Evolutionary conservation across 2,329 filamentous ascomycete genomes (phyloP).

Genomic region (Pseudogymnoascus destructans): DNA sequence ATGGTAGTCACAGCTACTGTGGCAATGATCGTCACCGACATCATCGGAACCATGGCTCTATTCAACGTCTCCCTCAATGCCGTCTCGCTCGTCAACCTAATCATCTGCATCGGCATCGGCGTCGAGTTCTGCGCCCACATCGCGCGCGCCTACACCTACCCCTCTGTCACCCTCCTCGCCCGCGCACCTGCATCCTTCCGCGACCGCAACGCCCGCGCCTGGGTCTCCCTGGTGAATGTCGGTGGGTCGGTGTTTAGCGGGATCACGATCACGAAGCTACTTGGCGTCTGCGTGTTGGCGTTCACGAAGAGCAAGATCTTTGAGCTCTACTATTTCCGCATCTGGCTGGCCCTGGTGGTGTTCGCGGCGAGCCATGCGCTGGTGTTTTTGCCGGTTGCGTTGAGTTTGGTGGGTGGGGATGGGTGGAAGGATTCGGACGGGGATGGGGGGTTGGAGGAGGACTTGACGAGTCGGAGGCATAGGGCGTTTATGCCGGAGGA

Average conservation of each 20-base stretch:
- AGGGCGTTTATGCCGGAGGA: slow-evolving; percentile 64
- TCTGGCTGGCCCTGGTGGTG: slow-evolving; percentile 84
- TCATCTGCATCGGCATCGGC: slow-evolving; percentile 92
- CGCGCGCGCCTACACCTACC: slow-evolving; percentile 91
- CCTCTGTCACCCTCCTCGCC: slow-evolving; percentile 69
- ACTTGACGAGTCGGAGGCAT: slow-evolving; percentile 68
- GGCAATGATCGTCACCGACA: slow-evolving; percentile 84
- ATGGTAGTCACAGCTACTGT: slow-evolving; percentile 76
- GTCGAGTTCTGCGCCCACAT: slow-evolving; percentile 98
- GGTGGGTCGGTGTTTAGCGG: slow-evolving; percentile 90
- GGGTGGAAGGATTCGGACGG: slow-evolving; percentile 74
- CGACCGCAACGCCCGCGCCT: slow-evolving; percentile 72
- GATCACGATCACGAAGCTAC: slow-evolving; percentile 88
- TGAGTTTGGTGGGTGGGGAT: slow-evolving; percentile 74
- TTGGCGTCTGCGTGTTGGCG: slow-evolving; percentile 82
- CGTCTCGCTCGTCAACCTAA: slow-evolving; percentile 85
- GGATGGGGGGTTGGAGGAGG: slow-evolving; percentile 80
- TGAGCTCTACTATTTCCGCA: slow-evolving; percentile 96
- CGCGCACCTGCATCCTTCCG: slow-evolving; percentile 65
- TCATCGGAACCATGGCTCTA: slow-evolving; percentile 88
- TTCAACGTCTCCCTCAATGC: slow-evolving; percentile 85
- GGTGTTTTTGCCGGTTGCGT: slow-evolving; percentile 77
- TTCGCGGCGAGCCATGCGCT: slow-evolving; percentile 83
- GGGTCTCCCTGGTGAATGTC: slow-evolving; percentile 89
- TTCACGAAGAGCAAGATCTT: slow-evolving; percentile 98